These are phyloP conservation scores for Lactifluus volemus DNA, from an alignment of 768 basidiomycete species.

Conservation along the genomic window DNA sequence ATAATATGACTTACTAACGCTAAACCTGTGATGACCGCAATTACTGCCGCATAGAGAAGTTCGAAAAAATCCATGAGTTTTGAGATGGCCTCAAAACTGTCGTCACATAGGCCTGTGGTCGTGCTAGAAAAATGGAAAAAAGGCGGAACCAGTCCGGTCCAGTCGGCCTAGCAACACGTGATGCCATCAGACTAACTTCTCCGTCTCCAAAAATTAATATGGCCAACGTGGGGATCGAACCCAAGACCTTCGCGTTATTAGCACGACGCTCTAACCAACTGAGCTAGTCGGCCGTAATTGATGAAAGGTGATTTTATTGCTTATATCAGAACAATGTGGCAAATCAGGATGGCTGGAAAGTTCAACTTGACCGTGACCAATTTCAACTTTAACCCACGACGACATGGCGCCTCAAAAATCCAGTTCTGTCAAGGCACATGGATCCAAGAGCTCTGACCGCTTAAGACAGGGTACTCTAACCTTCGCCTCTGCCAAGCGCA, in stretches of 20 bases:
- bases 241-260: conserved; percentile 42
- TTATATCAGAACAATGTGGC: background rate
- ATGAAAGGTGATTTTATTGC: rapidly evolving
- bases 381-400: background rate
- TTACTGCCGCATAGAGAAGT: background rate
- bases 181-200: background rate
- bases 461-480: conserved; percentile 16
- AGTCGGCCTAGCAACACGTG: background rate
- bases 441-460: background rate
- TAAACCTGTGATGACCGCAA: background rate
- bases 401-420: conserved; percentile 15
- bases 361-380: background rate
- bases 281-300: conserved; percentile 69
- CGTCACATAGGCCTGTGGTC: no score
- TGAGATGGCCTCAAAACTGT: no score
- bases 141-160: no score
- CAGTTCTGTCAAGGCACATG: background rate
- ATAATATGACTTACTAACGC: conserved; percentile 8
- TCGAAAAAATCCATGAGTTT: conserved; percentile 8
- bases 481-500: conserved; percentile 19
- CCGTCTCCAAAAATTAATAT: background rate
- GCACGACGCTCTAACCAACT: conserved; percentile 92
- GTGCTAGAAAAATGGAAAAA: no score
- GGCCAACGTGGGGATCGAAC: conserved; percentile 26
- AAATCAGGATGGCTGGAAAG: background rate